These are phyloP conservation scores for Sclerotinia minor DNA, from an alignment of 2,329 filamentous ascomycete genomes.

Conservation along the genomic window DNA sequence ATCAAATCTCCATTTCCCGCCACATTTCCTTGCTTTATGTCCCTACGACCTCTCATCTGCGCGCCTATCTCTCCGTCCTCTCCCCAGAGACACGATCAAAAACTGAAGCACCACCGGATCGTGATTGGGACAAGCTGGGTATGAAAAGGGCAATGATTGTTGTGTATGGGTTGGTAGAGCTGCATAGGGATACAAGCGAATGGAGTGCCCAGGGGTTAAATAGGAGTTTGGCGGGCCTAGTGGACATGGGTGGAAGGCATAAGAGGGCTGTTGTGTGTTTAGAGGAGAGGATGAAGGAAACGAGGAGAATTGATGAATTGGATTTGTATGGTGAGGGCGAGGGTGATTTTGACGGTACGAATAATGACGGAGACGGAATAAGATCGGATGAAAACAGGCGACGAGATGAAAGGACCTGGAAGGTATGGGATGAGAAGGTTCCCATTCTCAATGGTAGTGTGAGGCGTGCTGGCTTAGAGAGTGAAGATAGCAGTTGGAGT, in stretches of 20 bases:
- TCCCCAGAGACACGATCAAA: constrained; percentile 23
- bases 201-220: constrained; percentile 75
- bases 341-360: neutral
- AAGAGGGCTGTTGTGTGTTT: constrained; percentile 49
- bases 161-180: constrained; percentile 63
- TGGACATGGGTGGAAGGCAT: constrained; percentile 58
- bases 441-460: constrained; percentile 62
- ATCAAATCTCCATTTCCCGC: constrained; percentile 66
- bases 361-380: neutral
- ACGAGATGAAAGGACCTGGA: constrained; percentile 22
- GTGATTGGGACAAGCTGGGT: constrained; percentile 18
- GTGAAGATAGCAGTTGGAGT: constrained; percentile 55
- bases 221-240: constrained; percentile 59
- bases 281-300: constrained; percentile 46
- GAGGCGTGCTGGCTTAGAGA: constrained; percentile 45
- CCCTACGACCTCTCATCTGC: constrained; percentile 73
- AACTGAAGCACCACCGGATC: constrained; percentile 13
- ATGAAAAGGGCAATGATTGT: constrained; percentile 48
- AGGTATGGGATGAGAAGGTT: constrained; percentile 52
- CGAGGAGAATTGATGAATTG: neutral
- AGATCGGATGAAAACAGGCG: neutral
- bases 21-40: constrained; percentile 71
- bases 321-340: neutral
- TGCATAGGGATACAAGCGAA: constrained; percentile 68
- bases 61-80: constrained; percentile 67